phyloP scores from a whole-genome alignment of 2,329 filamentous ascomycete species.

The Raffaelea ambrosiae region DNA sequence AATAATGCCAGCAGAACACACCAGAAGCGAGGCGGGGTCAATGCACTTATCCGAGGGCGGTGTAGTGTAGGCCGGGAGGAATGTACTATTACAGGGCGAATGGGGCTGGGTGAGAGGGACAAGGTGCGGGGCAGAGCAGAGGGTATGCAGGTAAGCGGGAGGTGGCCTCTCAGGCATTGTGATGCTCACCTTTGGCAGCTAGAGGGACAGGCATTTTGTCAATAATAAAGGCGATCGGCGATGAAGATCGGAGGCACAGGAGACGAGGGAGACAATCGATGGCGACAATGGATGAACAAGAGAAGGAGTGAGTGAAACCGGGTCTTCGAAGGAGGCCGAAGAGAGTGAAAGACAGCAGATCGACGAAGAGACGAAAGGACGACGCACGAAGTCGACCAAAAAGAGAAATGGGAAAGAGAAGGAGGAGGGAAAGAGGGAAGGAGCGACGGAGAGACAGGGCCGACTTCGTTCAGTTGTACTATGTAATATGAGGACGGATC shows the following conservation, averaged over 20 bases:
- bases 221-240: not conserved
- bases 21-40: not conserved
- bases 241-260: not conserved
- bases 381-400: not conserved
- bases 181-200: constrained; percentile 29
- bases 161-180: constrained; percentile 27
- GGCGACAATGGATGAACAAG: too few relatives aligned
- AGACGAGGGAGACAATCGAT: too few relatives aligned
- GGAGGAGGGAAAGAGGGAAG: not conserved
- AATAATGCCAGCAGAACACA: too few relatives aligned
- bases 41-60: constrained; percentile 4
- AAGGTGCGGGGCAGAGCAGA: not conserved
- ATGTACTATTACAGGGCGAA: too few relatives aligned
- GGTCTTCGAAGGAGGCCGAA: not conserved
- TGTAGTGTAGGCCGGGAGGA: not conserved
- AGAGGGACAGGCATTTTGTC: constrained; percentile 25
- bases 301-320: not conserved
- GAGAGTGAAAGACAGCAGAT: not conserved
- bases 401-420: not conserved
- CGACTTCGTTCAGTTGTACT: too few relatives aligned
- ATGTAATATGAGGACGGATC: too few relatives aligned
- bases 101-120: too few relatives aligned
- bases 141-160: constrained; percentile 2
- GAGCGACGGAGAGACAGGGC: not conserved
- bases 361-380: not conserved